Conservation (phyloP, 768 basidiomycete genomes). For the Jaapia argillacea region DNA sequence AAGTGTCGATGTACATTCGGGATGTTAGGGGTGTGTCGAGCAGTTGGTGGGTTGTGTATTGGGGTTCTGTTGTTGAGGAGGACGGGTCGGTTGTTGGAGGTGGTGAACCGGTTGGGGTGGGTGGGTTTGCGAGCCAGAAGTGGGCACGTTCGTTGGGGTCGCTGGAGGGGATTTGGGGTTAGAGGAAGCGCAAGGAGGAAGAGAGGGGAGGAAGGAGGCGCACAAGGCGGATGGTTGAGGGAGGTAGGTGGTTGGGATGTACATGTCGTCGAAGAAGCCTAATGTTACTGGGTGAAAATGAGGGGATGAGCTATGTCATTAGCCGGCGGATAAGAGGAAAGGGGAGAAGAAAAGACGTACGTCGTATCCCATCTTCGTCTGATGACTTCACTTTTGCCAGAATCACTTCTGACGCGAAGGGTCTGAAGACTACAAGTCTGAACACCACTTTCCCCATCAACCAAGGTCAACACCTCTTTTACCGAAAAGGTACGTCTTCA, state of each 20-base stretch:
- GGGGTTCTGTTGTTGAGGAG: too few species aligned
- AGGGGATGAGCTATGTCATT: conserved; percentile 2
- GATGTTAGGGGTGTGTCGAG: conserved; percentile 57
- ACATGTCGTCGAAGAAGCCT: conserved; percentile 92
- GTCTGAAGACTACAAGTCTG: conserved; percentile 83
- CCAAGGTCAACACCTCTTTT: conserved; percentile 1
- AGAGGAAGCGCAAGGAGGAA: not conserved
- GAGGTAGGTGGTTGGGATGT: conserved; percentile 69
- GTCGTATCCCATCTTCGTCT: conserved; percentile 73
- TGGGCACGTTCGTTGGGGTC: conserved; percentile 77
- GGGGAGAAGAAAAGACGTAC: conserved; percentile 36
- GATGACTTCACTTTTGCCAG: conserved; percentile 84
- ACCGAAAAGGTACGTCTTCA: not conserved
- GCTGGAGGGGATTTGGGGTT: conserved; percentile 23
- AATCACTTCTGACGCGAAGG: conserved; percentile 84
- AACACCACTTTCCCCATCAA: conserved; percentile 55
- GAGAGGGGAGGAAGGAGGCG: conserved; percentile 14
- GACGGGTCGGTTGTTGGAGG: not conserved
- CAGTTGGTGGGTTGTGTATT: conserved; percentile 42
- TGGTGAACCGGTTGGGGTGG: not conserved
- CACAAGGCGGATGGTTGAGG: conserved; percentile 79
- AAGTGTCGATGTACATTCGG: conserved; percentile 75
- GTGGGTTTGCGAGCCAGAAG: conserved; percentile 68
- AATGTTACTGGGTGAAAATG: conserved; percentile 48
- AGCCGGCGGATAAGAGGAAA: too few species aligned